A percentile compares a stretch with the other conserved stretches of the same genome.
Conservation (phyloP, 1,284 basidiomycete genomes). For the Malassezia brasiliensis region DNA sequence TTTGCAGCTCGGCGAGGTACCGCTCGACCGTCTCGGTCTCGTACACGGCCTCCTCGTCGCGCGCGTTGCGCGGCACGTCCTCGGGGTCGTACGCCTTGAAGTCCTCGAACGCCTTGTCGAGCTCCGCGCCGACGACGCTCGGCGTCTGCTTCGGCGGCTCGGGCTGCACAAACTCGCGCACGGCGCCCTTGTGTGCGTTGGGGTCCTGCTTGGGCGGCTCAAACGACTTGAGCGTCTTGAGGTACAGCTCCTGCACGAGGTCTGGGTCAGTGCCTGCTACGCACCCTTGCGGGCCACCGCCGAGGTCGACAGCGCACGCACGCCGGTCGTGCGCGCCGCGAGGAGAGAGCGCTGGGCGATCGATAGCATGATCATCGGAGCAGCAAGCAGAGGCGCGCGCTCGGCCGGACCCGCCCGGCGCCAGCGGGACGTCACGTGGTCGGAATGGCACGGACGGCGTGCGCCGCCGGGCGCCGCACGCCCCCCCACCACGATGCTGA, state of each 20-base stretch:
- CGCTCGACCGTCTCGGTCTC: slow-evolving; percentile 47
- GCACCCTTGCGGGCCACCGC: slow-evolving; percentile 39
- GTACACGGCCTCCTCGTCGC: slow-evolving; percentile 22
- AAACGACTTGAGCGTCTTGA: slow-evolving; percentile 81
- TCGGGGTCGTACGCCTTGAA: slow-evolving; percentile 47
- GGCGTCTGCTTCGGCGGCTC: slow-evolving; percentile 48
- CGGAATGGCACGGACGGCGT: background rate
- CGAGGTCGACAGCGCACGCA: slow-evolving; percentile 39
- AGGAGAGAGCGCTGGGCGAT: slow-evolving; percentile 15
- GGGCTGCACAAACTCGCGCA: slow-evolving; percentile 50
- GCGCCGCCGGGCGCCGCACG: background rate
- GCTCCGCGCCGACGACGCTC: slow-evolving; percentile 33
- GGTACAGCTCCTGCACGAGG: slow-evolving; percentile 81
- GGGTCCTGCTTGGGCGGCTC: slow-evolving; percentile 54
- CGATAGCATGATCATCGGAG: slow-evolving; percentile 13
- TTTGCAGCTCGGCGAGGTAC: slow-evolving; percentile 44
- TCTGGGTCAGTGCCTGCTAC: slow-evolving; percentile 54
- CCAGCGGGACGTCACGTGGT: slow-evolving; percentile 6
- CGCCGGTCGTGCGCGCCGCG: slow-evolving; percentile 11
- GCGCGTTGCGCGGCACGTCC: slow-evolving; percentile 26
- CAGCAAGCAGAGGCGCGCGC: background rate
- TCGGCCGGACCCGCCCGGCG: slow-evolving; percentile 18
- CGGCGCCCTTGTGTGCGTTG: slow-evolving; percentile 47
- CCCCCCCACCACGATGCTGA: slow-evolving; percentile 6
- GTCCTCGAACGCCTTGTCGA: slow-evolving; percentile 50